A percentile compares a stretch with the other conserved stretches of the same genome.
These are phyloP conservation scores for Tricholoma terreum DNA, from an alignment of 768 basidiomycete genomes.

Conservation along the genomic window DNA sequence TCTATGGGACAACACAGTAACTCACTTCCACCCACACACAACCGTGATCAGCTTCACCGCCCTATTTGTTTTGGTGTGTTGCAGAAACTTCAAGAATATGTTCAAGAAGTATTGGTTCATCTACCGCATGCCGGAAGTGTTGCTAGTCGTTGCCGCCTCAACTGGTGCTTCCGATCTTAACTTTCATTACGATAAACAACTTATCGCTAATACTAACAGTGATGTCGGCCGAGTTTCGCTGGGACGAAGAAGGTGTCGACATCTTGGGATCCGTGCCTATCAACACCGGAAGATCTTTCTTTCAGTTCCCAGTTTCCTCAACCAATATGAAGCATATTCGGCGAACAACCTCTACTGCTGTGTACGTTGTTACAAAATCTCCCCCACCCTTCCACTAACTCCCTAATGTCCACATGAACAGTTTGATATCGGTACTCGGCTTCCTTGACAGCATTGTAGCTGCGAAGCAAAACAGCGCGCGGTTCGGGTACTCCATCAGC, in stretches of 20 bases:
- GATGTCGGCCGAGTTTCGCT: slow-evolving; percentile 62
- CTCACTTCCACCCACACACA: slow-evolving; percentile 62
- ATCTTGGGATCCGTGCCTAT: slow-evolving; percentile 80
- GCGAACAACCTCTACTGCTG: slow-evolving; percentile 80
- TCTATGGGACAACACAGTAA: slow-evolving; percentile 55
- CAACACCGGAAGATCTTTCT: slow-evolving; percentile 54
- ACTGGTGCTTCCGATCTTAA: slow-evolving; percentile 56
- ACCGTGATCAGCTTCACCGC: slow-evolving; percentile 72
- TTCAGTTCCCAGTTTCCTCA: slow-evolving; percentile 70
- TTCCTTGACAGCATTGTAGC: slow-evolving; percentile 95
- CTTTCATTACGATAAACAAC: neutral
- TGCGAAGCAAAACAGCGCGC: slow-evolving; percentile 86
- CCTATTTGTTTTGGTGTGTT: slow-evolving; percentile 59
- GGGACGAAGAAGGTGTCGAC: slow-evolving; percentile 77
- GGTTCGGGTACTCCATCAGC: slow-evolving; percentile 84
- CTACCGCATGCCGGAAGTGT: slow-evolving; percentile 84
- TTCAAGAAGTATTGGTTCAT: slow-evolving; percentile 68
- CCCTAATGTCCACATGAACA: slow-evolving; percentile 22
- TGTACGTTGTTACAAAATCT: slow-evolving; percentile 42
- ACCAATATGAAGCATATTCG: slow-evolving; percentile 62
- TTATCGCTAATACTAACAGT: slow-evolving; percentile 39
- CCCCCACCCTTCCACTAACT: neutral
- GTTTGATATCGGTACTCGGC: slow-evolving; percentile 78
- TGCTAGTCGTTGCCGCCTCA: slow-evolving; percentile 79
- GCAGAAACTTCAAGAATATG: slow-evolving; percentile 54